These are phyloP conservation scores for Biscutella laevigata DNA, from an alignment of 441 rosid genomes.

Conservation along the genomic window DNA sequence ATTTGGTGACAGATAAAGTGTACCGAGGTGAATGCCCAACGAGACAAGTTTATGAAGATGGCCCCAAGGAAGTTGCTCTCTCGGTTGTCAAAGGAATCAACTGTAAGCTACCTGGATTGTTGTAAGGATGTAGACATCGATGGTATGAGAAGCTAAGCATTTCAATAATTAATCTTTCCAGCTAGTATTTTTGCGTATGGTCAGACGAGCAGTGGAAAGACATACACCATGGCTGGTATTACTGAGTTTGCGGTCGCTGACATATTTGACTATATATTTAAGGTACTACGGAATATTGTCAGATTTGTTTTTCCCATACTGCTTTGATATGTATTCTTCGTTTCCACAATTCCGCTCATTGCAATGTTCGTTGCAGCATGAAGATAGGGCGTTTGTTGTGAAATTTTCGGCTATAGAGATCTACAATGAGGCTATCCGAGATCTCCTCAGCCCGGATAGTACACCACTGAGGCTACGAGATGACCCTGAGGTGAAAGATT, in stretches of 20 bases:
- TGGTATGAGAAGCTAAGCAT: constrained; percentile 8
- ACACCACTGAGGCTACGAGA: constrained; percentile 21
- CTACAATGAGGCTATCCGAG: constrained; percentile 43
- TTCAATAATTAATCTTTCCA: constrained; percentile 24
- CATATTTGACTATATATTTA: constrained; percentile 60
- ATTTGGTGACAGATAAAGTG: constrained; percentile 38
- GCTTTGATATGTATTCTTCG: constrained; percentile 11
- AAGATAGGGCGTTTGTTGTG: too few species aligned
- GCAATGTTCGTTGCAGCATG: constrained; percentile 29
- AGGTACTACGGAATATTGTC: constrained; percentile 34
- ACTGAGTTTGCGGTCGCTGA: constrained; percentile 71
- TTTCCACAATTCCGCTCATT: constrained; percentile 1
- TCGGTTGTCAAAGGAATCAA: constrained; percentile 85
- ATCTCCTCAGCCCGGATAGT: constrained; percentile 60
- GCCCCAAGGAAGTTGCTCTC: constrained; percentile 78
- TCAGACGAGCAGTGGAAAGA: constrained; percentile 91
- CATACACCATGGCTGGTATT: constrained; percentile 79
- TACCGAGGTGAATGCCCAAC: too few species aligned
- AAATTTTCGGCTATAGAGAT: too few species aligned
- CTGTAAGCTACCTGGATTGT: constrained; percentile 41
- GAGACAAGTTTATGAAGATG: constrained; percentile 42
- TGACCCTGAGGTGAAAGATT: constrained; percentile 33
- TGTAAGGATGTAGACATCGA: not conserved
- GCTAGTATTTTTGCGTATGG: constrained; percentile 89
- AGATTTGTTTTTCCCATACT: not conserved